phyloP scores from a whole-genome alignment of 129 eudicot genomes.

The Lactuca sativa region DNA sequence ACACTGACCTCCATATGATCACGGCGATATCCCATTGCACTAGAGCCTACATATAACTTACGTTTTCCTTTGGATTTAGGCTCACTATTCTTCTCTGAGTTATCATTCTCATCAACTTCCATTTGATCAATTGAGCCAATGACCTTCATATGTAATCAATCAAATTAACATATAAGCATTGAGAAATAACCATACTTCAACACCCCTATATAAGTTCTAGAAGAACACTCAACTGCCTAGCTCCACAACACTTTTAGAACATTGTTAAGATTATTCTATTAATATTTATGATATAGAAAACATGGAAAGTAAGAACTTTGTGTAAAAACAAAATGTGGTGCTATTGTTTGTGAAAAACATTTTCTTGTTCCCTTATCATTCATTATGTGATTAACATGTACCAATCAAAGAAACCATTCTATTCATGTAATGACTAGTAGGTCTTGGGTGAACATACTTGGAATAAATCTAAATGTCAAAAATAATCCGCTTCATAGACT shows the following conservation, averaged over 20 bases:
- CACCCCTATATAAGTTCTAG: constrained; percentile 9
- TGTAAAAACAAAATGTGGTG: not conserved
- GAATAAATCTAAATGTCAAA: not conserved
- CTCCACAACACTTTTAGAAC: not conserved
- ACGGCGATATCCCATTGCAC: constrained; percentile 82
- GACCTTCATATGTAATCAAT: constrained; percentile 42
- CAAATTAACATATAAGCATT: not conserved
- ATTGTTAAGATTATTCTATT: not conserved
- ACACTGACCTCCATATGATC: constrained; percentile 93
- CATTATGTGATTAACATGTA: not conserved
- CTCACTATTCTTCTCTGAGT: constrained; percentile 70
- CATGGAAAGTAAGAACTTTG: not conserved
- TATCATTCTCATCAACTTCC: constrained; percentile 86
- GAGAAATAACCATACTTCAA: constrained; percentile 1
- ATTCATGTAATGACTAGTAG: not conserved
- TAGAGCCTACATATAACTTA: constrained; percentile 83
- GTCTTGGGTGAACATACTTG: not conserved
- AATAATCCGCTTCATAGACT: not conserved
- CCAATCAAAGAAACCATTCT: not conserved
- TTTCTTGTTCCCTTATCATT: not conserved
- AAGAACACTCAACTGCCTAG: constrained; percentile 6
- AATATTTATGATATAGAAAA: not conserved
- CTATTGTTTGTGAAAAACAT: not conserved
- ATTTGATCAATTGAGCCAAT: constrained; percentile 87
- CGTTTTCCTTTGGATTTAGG: constrained; percentile 79